Conservation (phyloP, 805 yeast species). For the Alloascoidea africana region DNA sequence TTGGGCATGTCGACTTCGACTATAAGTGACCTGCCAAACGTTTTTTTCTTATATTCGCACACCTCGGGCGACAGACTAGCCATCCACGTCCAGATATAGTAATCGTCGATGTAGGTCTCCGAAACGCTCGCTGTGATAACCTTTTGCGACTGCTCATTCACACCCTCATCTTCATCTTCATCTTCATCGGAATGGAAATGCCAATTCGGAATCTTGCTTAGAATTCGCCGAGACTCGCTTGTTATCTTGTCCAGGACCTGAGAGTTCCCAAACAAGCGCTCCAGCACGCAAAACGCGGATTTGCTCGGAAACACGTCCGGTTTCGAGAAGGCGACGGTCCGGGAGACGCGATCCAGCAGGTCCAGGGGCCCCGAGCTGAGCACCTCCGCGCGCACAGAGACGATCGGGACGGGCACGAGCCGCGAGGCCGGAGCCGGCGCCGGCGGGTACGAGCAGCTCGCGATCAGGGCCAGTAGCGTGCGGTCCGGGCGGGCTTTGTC, state of each 20-base stretch:
- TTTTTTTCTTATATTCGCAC: constrained; percentile 41
- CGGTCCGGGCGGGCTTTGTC: constrained; percentile 45
- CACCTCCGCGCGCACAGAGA: constrained; percentile 33
- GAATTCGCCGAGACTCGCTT: constrained; percentile 50
- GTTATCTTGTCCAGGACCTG: constrained; percentile 51
- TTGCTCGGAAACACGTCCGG: constrained; percentile 56
- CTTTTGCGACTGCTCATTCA: constrained; percentile 5
- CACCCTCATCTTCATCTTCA: constrained; percentile 8
- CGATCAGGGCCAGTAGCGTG: constrained; percentile 46
- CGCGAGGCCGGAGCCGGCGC: constrained; percentile 25
- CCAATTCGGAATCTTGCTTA: constrained; percentile 22
- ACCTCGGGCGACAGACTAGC: constrained; percentile 65
- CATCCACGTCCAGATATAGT: constrained; percentile 87
- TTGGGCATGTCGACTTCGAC: constrained; percentile 69
- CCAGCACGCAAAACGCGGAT: constrained; percentile 65
- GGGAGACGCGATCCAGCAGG: constrained; percentile 39
- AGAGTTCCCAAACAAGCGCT: constrained; percentile 44
- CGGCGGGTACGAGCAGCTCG: constrained; percentile 68
- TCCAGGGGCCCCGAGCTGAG: constrained; percentile 37
- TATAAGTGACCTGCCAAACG: constrained; percentile 72
- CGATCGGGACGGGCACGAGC: constrained; percentile 44
- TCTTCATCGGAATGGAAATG: too few relatives aligned
- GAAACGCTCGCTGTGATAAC: constrained; percentile 28
- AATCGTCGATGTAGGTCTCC: constrained; percentile 67
- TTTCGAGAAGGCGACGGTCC: constrained; percentile 51